These are phyloP conservation scores for Hapsidospora chrysogenum DNA, from an alignment of 495 filamentous ascomycete species.

Conservation along the genomic window DNA sequence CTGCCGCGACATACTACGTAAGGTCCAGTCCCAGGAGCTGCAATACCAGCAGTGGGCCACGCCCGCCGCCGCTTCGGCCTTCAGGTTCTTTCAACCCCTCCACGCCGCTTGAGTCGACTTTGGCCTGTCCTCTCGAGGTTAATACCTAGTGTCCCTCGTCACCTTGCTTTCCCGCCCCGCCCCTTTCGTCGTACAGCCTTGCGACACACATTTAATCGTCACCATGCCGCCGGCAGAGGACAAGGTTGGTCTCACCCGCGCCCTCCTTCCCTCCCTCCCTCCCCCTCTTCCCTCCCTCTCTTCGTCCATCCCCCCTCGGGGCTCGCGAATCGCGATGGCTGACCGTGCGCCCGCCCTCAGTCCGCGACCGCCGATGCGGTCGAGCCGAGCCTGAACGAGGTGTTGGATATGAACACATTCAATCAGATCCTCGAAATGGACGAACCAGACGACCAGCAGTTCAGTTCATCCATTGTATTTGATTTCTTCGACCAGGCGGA, in stretches of 20 bases:
- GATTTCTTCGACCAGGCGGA: slow-evolving; percentile 90
- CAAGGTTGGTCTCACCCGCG: slow-evolving; percentile 2
- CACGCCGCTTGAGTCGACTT: too few relatives aligned
- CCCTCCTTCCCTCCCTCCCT: too few relatives aligned
- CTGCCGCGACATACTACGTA: too few relatives aligned
- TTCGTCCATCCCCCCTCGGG: background rate
- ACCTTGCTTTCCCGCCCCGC: too few relatives aligned
- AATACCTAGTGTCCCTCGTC: too few relatives aligned
- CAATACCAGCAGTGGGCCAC: too few relatives aligned
- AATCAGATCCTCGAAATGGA: slow-evolving; percentile 97
- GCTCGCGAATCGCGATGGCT: background rate
- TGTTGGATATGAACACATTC: slow-evolving; percentile 54
- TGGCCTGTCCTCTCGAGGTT: too few relatives aligned
- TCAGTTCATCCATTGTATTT: slow-evolving; percentile 68
- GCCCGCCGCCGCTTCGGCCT: too few relatives aligned
- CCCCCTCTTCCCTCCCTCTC: too few relatives aligned
- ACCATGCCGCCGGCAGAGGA: slow-evolving; percentile 2
- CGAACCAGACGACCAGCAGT: slow-evolving; percentile 60
- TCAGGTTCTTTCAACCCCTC: too few relatives aligned
- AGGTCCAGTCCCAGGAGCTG: too few relatives aligned
- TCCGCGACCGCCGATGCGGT: slow-evolving; percentile 48
- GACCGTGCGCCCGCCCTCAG: slow-evolving; percentile 5
- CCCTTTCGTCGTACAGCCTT: too few relatives aligned
- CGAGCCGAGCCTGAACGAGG: background rate
- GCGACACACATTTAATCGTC: background rate